Evolutionary conservation across 192 early-diverging fungal genomes (phyloP).

Genomic region (Geranomyces variabilis): DNA sequence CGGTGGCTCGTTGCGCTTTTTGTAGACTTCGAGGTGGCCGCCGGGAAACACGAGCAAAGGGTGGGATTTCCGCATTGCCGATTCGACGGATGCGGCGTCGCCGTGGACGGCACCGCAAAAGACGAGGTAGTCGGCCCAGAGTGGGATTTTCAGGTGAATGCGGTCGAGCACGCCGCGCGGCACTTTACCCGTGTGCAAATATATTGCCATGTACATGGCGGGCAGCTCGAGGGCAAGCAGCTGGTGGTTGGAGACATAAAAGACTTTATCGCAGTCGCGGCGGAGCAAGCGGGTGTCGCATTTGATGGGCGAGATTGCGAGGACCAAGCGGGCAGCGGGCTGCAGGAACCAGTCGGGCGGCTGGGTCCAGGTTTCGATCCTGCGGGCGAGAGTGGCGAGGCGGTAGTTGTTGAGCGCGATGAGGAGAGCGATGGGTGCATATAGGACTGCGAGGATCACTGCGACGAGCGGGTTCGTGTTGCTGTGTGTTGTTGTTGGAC

Average conservation of each 20-base stretch:
- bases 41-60: constrained; percentile 10
- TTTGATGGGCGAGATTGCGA: constrained; percentile 6
- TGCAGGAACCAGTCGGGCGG: constrained; percentile 4
- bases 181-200: not conserved
- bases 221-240: not conserved
- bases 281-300: not conserved
- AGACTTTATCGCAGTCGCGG: not conserved
- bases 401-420: not conserved
- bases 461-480: not conserved
- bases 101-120: not conserved
- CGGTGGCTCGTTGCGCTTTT: not conserved
- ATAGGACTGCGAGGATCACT: not conserved
- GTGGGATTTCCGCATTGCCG: constrained; percentile 3
- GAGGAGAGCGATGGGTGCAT: not conserved
- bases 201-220: not conserved
- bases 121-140: constrained; percentile 9
- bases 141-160: constrained; percentile 1
- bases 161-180: constrained; percentile 13
- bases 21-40: not conserved
- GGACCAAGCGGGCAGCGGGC: constrained; percentile 4
- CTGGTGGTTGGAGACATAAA: constrained; percentile 13
- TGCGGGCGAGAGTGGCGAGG: not conserved
- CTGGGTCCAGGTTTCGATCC: constrained; percentile 5
- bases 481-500: not conserved
- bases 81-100: not conserved